Evolutionary conservation across 2,329 filamentous ascomycete genomes (phyloP).

Genomic region (Fusarium heterosporum): DNA sequence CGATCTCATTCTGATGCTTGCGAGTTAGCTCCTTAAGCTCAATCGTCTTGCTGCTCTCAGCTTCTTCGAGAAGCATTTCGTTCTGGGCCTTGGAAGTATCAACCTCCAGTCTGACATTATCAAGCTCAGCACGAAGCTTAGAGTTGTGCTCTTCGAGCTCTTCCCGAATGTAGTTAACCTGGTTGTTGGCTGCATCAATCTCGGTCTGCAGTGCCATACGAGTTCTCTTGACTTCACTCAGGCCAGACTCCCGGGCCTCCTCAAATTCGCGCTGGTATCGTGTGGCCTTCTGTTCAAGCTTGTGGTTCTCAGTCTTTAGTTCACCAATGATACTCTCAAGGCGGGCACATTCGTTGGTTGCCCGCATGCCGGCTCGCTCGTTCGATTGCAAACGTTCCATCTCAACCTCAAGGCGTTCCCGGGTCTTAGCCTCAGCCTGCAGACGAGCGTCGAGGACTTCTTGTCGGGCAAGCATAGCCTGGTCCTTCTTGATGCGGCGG

Average conservation of each 20-base stretch:
- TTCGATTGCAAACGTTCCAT: constrained; percentile 73
- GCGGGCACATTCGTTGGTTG: constrained; percentile 71
- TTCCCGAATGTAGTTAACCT: constrained; percentile 84
- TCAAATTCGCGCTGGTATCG: constrained; percentile 84
- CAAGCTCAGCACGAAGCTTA: constrained; percentile 78
- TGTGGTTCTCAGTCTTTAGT: constrained; percentile 74
- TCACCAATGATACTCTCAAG: constrained; percentile 67
- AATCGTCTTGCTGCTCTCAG: constrained; percentile 74
- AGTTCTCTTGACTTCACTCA: constrained; percentile 83
- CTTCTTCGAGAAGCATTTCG: constrained; percentile 87
- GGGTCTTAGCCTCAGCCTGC: constrained; percentile 77
- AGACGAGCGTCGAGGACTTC: constrained; percentile 83
- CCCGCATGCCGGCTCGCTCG: constrained; percentile 73
- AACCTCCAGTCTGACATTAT: constrained; percentile 80
- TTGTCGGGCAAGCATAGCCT: constrained; percentile 81
- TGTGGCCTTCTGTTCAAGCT: constrained; percentile 75
- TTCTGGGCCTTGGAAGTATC: constrained; percentile 84
- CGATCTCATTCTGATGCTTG: constrained; percentile 75
- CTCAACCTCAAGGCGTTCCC: constrained; percentile 74
- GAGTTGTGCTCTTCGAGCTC: constrained; percentile 84
- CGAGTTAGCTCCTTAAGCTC: constrained; percentile 62
- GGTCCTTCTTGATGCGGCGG: constrained; percentile 80
- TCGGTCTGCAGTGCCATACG: constrained; percentile 83
- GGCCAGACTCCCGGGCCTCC: constrained; percentile 82
- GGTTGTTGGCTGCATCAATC: constrained; percentile 84